Evolutionary conservation across 176 grass and related monocot species (phyloP).

Genomic region (Oryza glaberrima): DNA sequence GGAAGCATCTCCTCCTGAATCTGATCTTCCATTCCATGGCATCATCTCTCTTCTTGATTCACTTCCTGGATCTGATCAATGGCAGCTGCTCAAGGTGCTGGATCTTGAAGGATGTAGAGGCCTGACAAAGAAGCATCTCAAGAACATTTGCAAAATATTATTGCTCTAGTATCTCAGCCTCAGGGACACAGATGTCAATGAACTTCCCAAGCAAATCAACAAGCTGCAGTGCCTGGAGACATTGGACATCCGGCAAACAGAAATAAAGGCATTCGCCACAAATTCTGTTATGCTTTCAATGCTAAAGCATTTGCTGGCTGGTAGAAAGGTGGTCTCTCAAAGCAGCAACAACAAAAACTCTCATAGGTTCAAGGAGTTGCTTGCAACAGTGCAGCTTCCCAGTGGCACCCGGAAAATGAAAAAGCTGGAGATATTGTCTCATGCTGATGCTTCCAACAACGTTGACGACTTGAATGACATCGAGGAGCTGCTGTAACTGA

Average conservation of each 20-base stretch:
- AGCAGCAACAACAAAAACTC: not conserved
- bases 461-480: not conserved
- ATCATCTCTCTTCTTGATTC: not conserved
- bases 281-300: not conserved
- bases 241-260: conserved; percentile 43
- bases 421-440: not conserved
- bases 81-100: conserved; percentile 22
- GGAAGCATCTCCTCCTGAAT: not conserved
- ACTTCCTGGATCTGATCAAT: not conserved
- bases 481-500: not conserved
- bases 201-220: conserved; percentile 30
- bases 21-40: not conserved
- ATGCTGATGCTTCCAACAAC: not conserved
- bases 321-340: not conserved
- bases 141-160: conserved; percentile 41
- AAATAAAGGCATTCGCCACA: not conserved
- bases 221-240: conserved; percentile 30
- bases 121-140: not conserved
- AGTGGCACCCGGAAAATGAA: not conserved
- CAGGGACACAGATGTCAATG: not conserved
- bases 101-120: conserved; percentile 39
- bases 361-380: not conserved
- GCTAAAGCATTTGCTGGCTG: conserved; percentile 36
- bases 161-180: conserved; percentile 42
- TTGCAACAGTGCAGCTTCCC: not conserved